A percentile compares a stretch with the other conserved stretches of the same genome.
These are phyloP conservation scores for Talaromyces sp. DNA, from an alignment of 2,329 filamentous ascomycete genomes.

Conservation along the genomic window DNA sequence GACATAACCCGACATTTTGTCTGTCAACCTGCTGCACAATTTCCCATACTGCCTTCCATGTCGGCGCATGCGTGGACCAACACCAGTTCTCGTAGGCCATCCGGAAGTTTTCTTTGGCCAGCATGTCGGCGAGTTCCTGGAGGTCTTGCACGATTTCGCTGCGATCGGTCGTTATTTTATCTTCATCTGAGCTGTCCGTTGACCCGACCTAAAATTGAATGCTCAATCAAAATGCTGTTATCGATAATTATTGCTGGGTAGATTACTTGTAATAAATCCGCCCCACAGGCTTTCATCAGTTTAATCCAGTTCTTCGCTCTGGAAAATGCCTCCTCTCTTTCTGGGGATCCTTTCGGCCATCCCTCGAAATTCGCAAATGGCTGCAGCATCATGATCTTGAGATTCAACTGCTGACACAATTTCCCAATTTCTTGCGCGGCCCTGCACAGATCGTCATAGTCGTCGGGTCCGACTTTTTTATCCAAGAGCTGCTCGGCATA, in stretches of 20 bases:
- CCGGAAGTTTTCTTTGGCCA: conserved; percentile 55
- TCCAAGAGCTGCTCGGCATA: conserved; percentile 54
- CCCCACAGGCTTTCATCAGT: conserved; percentile 68
- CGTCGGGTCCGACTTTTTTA: conserved; percentile 52
- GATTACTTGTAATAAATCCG: conserved; percentile 65
- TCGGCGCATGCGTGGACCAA: conserved; percentile 68
- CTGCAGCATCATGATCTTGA: conserved; percentile 69
- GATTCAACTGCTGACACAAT: conserved; percentile 52
- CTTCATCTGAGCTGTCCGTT: conserved; percentile 55
- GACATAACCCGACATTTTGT: conserved; percentile 67
- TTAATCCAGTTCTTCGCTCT: conserved; percentile 65
- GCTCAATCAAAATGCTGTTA: background rate
- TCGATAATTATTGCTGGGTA: background rate
- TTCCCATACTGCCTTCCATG: conserved; percentile 67
- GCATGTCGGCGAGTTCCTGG: conserved; percentile 60
- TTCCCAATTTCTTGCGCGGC: conserved; percentile 55
- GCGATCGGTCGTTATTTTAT: conserved; percentile 51
- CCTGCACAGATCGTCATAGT: conserved; percentile 58
- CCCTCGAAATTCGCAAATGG: conserved; percentile 76
- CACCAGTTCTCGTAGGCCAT: conserved; percentile 81
- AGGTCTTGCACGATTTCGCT: conserved; percentile 60
- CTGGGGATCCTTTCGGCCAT: conserved; percentile 58
- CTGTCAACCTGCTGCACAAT: conserved; percentile 62
- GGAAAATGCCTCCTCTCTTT: conserved; percentile 61
- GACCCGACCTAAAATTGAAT: conserved; percentile 51